A percentile compares a stretch with the other conserved stretches of the same genome.
phyloP scores from a whole-genome alignment of 2,329 filamentous ascomycete genomes.

The Monosporascus sp. region DNA sequence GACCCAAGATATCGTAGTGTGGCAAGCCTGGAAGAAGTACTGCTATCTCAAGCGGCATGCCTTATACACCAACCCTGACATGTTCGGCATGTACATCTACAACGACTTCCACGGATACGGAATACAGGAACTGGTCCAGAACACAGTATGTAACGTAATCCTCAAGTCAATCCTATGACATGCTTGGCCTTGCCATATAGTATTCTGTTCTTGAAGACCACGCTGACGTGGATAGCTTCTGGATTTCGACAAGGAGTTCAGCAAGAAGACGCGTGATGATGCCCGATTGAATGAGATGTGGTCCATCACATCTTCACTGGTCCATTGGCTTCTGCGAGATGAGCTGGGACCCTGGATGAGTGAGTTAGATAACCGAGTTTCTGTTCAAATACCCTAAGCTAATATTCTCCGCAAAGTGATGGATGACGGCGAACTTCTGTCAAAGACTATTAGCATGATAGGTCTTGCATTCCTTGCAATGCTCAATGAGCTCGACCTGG shows the following conservation, averaged over 20 bases:
- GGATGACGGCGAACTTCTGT: constrained; percentile 9
- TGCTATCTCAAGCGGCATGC: constrained; percentile 10
- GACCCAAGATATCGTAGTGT: constrained; percentile 1
- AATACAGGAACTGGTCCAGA: constrained; percentile 24
- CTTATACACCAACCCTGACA: constrained; percentile 19
- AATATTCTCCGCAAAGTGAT: constrained; percentile 2
- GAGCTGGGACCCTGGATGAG: constrained; percentile 13
- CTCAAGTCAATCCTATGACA: neutral
- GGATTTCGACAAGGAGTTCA: constrained; percentile 14
- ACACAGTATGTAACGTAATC: constrained; percentile 16
- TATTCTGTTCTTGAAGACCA: neutral
- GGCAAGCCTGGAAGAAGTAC: constrained; percentile 15
- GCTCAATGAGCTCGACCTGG: constrained; percentile 17
- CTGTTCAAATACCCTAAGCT: neutral
- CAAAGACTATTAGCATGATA: constrained; percentile 8
- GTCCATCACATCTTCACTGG: constrained; percentile 12
- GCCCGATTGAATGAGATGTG: constrained; percentile 15
- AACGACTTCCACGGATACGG: constrained; percentile 26
- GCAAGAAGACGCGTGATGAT: constrained; percentile 15
- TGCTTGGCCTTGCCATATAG: neutral
- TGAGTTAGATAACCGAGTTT: constrained; percentile 3
- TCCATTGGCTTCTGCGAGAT: constrained; percentile 14
- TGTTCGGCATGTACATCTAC: constrained; percentile 24
- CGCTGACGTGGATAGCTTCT: constrained; percentile 7
- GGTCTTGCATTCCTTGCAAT: constrained; percentile 10